Conservation (phyloP, 2,329 filamentous ascomycete genomes). For the Colletotrichum australisinense region DNA sequence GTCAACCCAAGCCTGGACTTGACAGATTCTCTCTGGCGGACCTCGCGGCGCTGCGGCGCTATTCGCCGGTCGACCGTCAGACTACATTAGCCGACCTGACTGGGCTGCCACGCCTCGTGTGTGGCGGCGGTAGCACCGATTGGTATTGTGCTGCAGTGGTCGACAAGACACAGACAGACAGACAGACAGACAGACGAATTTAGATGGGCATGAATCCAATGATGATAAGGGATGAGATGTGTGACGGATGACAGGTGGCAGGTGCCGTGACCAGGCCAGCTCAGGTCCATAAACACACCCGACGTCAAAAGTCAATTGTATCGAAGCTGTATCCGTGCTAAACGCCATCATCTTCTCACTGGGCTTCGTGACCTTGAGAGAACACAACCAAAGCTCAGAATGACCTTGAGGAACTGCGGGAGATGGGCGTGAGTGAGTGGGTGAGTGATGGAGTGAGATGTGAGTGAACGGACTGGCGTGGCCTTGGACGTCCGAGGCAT, state of each 20-base stretch:
- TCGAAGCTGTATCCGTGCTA: not conserved
- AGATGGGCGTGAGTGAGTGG: not conserved
- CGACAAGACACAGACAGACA: not conserved
- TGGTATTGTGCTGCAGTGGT: not conserved
- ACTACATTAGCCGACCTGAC: not conserved
- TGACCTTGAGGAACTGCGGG: not conserved
- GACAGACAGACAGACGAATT: not conserved
- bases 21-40: constrained; percentile 4
- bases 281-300: not conserved
- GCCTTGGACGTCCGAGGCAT: constrained; percentile 5
- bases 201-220: not conserved
- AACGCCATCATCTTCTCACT: not conserved
- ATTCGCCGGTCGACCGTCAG: not conserved
- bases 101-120: not conserved
- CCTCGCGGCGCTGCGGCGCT: not conserved
- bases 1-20: not conserved
- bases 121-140: not conserved
- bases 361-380: not conserved
- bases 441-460: not conserved
- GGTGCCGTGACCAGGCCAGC: not conserved
- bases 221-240: not conserved
- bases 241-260: not conserved
- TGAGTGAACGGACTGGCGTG: constrained; percentile 11
- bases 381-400: not conserved
- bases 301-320: not conserved